Conservation (phyloP, 2,329 filamentous ascomycete genomes). For the Alternaria sp. region DNA sequence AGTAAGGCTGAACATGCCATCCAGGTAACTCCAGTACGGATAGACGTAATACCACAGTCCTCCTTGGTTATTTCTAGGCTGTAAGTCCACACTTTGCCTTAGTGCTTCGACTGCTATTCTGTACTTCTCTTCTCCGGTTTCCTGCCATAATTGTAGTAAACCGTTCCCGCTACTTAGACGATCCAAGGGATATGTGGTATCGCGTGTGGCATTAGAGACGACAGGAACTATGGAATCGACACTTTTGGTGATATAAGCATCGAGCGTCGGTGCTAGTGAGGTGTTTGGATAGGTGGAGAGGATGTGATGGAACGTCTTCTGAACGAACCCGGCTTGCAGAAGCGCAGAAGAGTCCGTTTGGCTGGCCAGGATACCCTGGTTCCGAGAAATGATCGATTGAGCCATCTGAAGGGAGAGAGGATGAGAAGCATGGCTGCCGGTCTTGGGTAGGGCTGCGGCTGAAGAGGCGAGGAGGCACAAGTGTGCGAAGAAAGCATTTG, state of each 20-base stretch:
- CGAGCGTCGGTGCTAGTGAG: conserved; percentile 2
- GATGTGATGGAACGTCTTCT: conserved; percentile 41
- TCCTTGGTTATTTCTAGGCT: conserved; percentile 39
- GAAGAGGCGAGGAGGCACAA: not conserved
- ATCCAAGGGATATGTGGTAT: conserved; percentile 40
- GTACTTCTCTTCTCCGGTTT: conserved; percentile 27
- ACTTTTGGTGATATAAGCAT: conserved; percentile 9
- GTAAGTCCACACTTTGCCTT: conserved; percentile 35
- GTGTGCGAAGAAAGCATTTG: not conserved
- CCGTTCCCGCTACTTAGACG: conserved; percentile 42
- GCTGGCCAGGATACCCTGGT: conserved; percentile 41
- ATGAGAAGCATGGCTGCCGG: not conserved
- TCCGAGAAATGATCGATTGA: conserved; percentile 42
- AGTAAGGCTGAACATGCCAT: conserved; percentile 62
- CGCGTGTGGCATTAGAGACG: conserved; percentile 29
- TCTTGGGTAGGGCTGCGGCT: conserved; percentile 5
- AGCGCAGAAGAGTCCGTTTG: conserved; percentile 28
- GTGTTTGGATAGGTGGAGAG: conserved; percentile 13
- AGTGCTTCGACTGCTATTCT: conserved; percentile 20
- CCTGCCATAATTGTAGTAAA: conserved; percentile 28
- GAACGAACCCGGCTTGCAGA: conserved; percentile 47
- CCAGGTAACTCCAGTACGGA: conserved; percentile 63
- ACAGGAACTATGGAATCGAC: not conserved
- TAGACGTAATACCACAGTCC: conserved; percentile 55
- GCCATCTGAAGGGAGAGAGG: conserved; percentile 36